Percentiles rank a stretch among this genome's conserved stretches.
These are phyloP conservation scores for Erigeron canadensis DNA, from an alignment of 129 eudicot genomes.

Conservation along the genomic window DNA sequence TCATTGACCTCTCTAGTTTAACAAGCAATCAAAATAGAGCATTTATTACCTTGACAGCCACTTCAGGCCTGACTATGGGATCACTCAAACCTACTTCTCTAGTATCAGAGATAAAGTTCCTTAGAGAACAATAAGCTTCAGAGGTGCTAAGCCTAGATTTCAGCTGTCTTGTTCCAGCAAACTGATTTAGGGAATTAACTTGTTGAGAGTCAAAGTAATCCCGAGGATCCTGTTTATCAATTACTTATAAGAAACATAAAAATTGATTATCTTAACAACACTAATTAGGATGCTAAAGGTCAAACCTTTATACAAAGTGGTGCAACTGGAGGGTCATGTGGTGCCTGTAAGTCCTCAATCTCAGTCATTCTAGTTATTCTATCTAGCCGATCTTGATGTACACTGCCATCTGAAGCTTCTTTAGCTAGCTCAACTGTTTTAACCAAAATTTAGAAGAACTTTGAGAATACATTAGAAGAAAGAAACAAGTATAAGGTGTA, in stretches of 20 bases:
- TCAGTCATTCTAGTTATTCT: slow-evolving; percentile 70
- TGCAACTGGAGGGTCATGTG: slow-evolving; percentile 89
- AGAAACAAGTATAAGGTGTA: not conserved
- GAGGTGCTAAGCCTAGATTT: slow-evolving; percentile 48
- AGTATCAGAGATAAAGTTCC: slow-evolving; percentile 50
- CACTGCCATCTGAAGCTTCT: slow-evolving; percentile 50
- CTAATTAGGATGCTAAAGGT: slow-evolving; percentile 9
- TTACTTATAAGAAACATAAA: slow-evolving; percentile 12
- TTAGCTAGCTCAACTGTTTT: slow-evolving; percentile 78
- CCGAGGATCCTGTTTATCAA: slow-evolving; percentile 80
- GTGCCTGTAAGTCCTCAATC: slow-evolving; percentile 98
- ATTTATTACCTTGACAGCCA: slow-evolving; percentile 66
- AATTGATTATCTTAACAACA: not conserved
- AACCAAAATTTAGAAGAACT: slow-evolving; percentile 11
- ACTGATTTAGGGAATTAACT: slow-evolving; percentile 62
- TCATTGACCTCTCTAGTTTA: not conserved
- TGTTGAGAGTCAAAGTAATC: slow-evolving; percentile 98
- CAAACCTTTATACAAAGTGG: slow-evolving; percentile 87
- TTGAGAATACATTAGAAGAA: not conserved
- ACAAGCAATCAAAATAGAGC: not conserved
- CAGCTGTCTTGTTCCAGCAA: slow-evolving; percentile 45
- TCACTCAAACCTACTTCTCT: slow-evolving; percentile 56
- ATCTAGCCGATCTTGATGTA: slow-evolving; percentile 55
- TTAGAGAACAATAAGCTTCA: slow-evolving; percentile 68
- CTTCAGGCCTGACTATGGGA: slow-evolving; percentile 64